These are phyloP conservation scores for Pascua guehoae DNA, from an alignment of 1,284 basidiomycete species.

Conservation along the genomic window DNA sequence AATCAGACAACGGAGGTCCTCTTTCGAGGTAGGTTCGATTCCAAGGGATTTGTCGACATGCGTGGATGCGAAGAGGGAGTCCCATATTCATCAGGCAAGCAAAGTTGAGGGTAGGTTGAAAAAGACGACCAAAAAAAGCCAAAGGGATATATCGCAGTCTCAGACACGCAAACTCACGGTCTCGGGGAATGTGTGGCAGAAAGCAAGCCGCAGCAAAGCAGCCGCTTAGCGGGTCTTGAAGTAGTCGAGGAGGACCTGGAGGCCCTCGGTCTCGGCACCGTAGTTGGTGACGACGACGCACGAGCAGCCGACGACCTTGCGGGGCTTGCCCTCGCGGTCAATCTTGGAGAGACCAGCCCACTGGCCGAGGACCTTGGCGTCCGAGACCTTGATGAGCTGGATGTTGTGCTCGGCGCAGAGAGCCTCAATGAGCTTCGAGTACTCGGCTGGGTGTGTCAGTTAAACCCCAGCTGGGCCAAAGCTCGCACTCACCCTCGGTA, in stretches of 20 bases:
- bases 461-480: no score
- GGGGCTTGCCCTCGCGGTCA: conserved; percentile 96
- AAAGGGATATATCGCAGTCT: no score
- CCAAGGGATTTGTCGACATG: conserved; percentile 50
- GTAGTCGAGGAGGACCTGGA: conserved; percentile 88
- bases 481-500: conserved; percentile 63
- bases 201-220: neutral
- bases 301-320: conserved; percentile 93
- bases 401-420: conserved; percentile 99
- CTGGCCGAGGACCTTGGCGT: conserved; percentile 94
- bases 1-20: conserved; percentile 48
- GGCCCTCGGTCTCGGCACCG: conserved; percentile 90
- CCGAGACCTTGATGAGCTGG: conserved; percentile 95
- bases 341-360: conserved; percentile 99
- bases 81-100: conserved; percentile 47
- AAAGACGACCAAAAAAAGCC: neutral
- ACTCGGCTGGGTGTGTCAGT: conserved; percentile 65
- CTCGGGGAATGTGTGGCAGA: neutral
- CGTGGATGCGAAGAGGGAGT: conserved; percentile 51
- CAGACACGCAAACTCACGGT: conserved; percentile 3
- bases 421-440: conserved; percentile 99
- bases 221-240: conserved; percentile 50
- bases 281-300: conserved; percentile 99
- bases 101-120: neutral
- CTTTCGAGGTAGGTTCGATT: conserved; percentile 52